Conservation (phyloP, 306 rosid genomes). For the Myrica gale region DNA sequence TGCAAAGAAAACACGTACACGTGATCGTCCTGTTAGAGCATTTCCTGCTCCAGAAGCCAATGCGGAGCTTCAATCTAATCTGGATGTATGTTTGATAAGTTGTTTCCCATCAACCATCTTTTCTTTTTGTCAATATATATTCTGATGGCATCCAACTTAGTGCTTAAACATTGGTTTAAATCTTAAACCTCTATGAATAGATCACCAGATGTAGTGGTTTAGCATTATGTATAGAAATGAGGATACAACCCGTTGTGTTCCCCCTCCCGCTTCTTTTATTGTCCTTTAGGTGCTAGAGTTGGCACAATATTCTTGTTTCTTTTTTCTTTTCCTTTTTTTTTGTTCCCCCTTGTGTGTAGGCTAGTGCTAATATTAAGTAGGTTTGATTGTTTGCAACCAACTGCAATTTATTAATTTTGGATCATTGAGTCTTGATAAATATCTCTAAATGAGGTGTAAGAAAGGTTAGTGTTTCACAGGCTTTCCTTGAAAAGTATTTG, state of each 20-base stretch:
- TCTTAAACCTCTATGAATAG: slow-evolving; percentile 17
- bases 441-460: background rate
- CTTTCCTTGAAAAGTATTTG: background rate
- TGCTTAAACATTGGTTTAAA: slow-evolving; percentile 21
- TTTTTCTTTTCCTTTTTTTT: background rate
- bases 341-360: background rate
- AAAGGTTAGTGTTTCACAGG: background rate
- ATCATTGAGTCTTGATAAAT: background rate
- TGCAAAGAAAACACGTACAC: slow-evolving; percentile 62
- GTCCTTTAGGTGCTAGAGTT: background rate
- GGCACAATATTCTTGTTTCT: background rate
- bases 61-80: slow-evolving; percentile 82
- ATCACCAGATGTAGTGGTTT: slow-evolving; percentile 12
- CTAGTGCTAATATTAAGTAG: background rate
- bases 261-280: background rate
- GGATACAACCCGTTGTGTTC: background rate
- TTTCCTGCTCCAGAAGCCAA: slow-evolving; percentile 89
- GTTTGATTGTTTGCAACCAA: background rate
- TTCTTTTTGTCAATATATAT: background rate
- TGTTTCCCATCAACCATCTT: slow-evolving; percentile 20
- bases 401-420: background rate
- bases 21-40: slow-evolving; percentile 58
- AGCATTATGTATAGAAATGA: background rate
- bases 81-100: slow-evolving; percentile 60
- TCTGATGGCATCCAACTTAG: slow-evolving; percentile 11